Percentiles rank a stretch among this genome's conserved stretches.
Conservation (phyloP, 768 basidiomycete genomes). For the Leucogyrophana mollusca region DNA sequence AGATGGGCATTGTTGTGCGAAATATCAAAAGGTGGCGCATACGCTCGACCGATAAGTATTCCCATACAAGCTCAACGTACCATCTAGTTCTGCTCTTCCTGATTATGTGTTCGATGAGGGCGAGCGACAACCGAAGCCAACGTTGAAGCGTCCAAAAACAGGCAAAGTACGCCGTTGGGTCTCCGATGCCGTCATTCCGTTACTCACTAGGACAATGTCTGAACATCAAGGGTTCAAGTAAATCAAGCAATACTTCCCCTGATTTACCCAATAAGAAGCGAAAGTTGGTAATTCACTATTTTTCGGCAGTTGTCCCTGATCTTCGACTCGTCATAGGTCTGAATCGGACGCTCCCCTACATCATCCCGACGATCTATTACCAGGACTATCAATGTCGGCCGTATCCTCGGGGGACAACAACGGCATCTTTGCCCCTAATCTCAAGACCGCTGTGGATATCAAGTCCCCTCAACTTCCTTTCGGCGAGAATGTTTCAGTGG, state of each 20-base stretch:
- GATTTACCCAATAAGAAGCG: constrained; percentile 80
- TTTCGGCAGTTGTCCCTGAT: constrained; percentile 20
- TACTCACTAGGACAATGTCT: constrained; percentile 27
- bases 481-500: constrained; percentile 58
- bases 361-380: constrained; percentile 39
- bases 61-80: constrained; percentile 18
- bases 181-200: constrained; percentile 9
- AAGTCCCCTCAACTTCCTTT: constrained; percentile 62
- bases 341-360: constrained; percentile 33
- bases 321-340: constrained; percentile 42
- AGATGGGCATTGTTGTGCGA: constrained; percentile 93
- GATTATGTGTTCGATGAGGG: constrained; percentile 82
- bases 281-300: constrained; percentile 57
- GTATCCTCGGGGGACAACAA: constrained; percentile 34
- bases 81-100: constrained; percentile 64
- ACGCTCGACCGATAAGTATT: constrained; percentile 11
- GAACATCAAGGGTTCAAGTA: constrained; percentile 53
- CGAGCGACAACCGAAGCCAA: constrained; percentile 70
- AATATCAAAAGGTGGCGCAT: constrained; percentile 81
- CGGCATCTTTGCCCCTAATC: constrained; percentile 32
- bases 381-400: constrained; percentile 30
- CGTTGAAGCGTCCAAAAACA: constrained; percentile 73
- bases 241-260: constrained; percentile 59
- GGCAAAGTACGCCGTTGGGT: constrained; percentile 44
- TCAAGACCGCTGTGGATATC: constrained; percentile 45